Conservation (phyloP, 129 eudicot species). For the Flaveria ramosissima region DNA sequence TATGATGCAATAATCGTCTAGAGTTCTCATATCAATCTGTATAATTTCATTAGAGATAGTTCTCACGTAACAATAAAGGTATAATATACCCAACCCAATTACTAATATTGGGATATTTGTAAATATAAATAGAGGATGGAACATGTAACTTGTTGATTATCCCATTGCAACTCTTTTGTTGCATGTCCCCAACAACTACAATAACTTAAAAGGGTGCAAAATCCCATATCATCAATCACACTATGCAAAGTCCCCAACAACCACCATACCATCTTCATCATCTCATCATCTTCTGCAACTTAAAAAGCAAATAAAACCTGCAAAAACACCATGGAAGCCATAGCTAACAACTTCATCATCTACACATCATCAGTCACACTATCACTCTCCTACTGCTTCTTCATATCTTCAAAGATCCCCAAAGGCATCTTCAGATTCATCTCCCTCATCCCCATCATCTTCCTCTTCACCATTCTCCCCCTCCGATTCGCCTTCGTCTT, state of each 20-base stretch:
- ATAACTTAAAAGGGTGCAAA: not conserved
- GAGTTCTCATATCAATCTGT: too few species aligned
- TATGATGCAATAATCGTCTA: too few species aligned
- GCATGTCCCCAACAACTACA: not conserved
- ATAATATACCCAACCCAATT: too few species aligned
- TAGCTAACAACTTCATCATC: constrained; percentile 21
- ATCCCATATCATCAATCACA: not conserved
- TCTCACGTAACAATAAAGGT: too few species aligned
- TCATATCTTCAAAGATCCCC: constrained; percentile 46
- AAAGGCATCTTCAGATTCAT: constrained; percentile 46
- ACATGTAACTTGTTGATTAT: not conserved
- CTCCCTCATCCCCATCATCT: constrained; percentile 50
- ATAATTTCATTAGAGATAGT: too few species aligned
- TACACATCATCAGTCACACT: constrained; percentile 7
- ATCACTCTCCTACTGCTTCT: constrained; percentile 52
- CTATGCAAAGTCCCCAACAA: not conserved
- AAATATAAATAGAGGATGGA: not conserved
- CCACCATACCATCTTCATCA: not conserved
- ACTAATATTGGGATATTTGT: not conserved
- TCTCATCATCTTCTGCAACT: not conserved
- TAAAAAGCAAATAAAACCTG: not conserved
- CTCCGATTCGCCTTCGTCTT: constrained; percentile 36
- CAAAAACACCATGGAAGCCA: constrained; percentile 23
- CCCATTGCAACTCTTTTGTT: constrained; percentile 2
- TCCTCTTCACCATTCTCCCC: constrained; percentile 50